phyloP scores from a whole-genome alignment of 2,329 filamentous ascomycete species.

The Cladorrhinum sp. region DNA sequence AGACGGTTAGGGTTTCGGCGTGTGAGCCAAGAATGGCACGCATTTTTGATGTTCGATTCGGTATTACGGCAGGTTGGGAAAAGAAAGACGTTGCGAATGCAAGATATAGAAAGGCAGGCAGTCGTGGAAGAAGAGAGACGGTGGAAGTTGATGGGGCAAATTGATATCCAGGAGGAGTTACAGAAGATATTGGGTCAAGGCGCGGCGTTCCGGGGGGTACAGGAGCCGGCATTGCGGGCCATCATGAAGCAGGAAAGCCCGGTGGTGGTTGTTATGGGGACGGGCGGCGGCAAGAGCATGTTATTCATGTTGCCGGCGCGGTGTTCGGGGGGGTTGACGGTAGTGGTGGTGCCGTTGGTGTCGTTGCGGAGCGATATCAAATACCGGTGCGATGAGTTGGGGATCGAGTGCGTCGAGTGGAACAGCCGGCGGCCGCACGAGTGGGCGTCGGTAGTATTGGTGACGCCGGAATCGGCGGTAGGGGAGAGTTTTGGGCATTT shows the following conservation, averaged over 20 bases:
- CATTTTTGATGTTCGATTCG: constrained; percentile 17
- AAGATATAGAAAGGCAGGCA: neutral
- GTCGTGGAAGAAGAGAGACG: neutral
- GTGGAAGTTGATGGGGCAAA: neutral
- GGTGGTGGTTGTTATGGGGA: too few species aligned
- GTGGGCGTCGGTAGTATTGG: neutral
- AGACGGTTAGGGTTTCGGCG: constrained; percentile 14
- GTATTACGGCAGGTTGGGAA: neutral
- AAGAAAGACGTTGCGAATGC: neutral
- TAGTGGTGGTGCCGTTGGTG: constrained; percentile 9
- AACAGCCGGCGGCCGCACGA: neutral
- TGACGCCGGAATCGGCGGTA: constrained; percentile 4
- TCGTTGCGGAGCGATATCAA: neutral
- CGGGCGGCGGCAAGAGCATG: too few species aligned
- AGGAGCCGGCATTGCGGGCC: too few species aligned
- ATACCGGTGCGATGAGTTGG: neutral
- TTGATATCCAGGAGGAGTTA: too few species aligned
- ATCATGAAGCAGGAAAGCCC: too few species aligned
- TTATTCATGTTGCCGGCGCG: too few species aligned
- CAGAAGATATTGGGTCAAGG: too few species aligned
- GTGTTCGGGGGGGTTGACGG: too few species aligned
- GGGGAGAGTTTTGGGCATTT: constrained; percentile 5
- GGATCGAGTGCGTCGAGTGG: constrained; percentile 1
- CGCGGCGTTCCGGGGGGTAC: too few species aligned
- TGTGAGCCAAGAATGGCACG: constrained; percentile 19